A percentile compares a stretch with the other conserved stretches of the same genome.
phyloP scores from a whole-genome alignment of 768 basidiomycete species.

The Lentinus tigrinus region DNA sequence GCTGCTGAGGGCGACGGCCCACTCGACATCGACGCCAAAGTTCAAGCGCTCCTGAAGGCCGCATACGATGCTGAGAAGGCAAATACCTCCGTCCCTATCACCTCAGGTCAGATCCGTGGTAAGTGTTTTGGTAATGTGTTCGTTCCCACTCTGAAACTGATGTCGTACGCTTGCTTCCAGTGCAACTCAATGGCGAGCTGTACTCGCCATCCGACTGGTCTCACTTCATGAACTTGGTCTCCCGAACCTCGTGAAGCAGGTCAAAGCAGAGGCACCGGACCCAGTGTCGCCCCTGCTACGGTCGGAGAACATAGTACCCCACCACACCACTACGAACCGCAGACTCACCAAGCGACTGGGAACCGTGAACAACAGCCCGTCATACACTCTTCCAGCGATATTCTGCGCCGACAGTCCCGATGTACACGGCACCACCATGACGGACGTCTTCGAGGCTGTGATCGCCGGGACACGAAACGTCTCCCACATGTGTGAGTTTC shows the following conservation, averaged over 20 bases:
- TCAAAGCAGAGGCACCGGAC: no score
- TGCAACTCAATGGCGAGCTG: no score
- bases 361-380: no score
- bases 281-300: no score
- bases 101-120: background rate
- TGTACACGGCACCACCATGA: background rate
- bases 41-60: background rate
- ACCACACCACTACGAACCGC: no score
- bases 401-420: background rate
- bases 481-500: background rate
- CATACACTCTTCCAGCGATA: no score
- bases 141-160: background rate
- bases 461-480: background rate
- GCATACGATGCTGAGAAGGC: background rate
- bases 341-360: no score
- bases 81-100: background rate
- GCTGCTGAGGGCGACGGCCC: background rate
- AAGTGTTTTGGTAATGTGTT: background rate
- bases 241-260: no score
- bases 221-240: no score
- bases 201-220: no score
- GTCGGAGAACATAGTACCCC: no score
- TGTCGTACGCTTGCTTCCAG: background rate
- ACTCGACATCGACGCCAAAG: background rate
- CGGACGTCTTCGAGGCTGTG: background rate